phyloP scores from a whole-genome alignment of 768 basidiomycete genomes.

The Saitozyma podzolica region DNA sequence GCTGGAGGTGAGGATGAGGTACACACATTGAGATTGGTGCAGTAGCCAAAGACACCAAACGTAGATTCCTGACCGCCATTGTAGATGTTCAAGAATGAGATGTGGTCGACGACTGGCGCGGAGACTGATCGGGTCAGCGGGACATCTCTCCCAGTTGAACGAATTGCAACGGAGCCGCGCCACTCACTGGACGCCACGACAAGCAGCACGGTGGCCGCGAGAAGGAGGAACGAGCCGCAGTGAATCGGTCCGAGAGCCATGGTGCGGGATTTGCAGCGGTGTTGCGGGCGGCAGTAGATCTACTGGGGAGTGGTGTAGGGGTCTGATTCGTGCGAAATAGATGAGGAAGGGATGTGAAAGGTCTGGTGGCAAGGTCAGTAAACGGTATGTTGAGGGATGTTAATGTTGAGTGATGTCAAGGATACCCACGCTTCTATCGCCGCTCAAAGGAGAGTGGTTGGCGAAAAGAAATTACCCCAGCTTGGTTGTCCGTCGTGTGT shows the following conservation, averaged over 20 bases:
- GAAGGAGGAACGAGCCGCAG: slow-evolving; percentile 30
- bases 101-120: slow-evolving; percentile 27
- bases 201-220: slow-evolving; percentile 30
- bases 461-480: too few species aligned
- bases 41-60: slow-evolving; percentile 47
- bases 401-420: too few species aligned
- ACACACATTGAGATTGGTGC: slow-evolving; percentile 11
- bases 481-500: too few species aligned
- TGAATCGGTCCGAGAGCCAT: background rate
- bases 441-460: too few species aligned
- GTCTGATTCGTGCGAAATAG: too few species aligned
- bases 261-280: background rate
- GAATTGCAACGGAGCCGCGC: background rate
- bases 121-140: background rate
- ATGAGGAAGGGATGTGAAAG: too few species aligned
- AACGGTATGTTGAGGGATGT: too few species aligned
- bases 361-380: too few species aligned
- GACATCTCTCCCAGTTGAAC: background rate
- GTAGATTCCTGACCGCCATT: background rate
- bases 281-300: too few species aligned
- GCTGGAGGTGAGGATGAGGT: too few species aligned
- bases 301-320: too few species aligned
- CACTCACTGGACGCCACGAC: slow-evolving; percentile 36
- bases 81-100: slow-evolving; percentile 35
- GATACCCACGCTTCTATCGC: too few species aligned